These are phyloP conservation scores for Phytophthora fragariaefolia DNA, from an alignment of 352 stramenopile species.

Conservation along the genomic window DNA sequence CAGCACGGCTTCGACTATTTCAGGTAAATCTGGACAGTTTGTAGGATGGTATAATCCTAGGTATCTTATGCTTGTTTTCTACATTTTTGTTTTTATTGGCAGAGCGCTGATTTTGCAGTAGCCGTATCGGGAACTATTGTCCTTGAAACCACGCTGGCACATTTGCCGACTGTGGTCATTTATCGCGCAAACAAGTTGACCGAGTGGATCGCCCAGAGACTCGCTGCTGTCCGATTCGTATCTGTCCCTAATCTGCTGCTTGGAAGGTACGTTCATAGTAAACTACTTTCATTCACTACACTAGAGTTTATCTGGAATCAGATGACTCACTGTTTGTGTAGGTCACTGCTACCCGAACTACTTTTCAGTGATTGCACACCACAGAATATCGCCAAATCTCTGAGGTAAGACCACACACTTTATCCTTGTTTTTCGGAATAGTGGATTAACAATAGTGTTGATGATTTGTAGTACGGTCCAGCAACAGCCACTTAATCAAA, in stretches of 20 bases:
- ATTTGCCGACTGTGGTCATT: slow-evolving; percentile 68
- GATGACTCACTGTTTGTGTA: slow-evolving; percentile 5
- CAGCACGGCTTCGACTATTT: slow-evolving; percentile 36
- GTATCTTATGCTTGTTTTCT: too few species aligned
- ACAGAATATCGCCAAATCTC: slow-evolving; percentile 40
- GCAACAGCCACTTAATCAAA: not conserved
- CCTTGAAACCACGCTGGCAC: slow-evolving; percentile 62
- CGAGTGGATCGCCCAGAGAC: slow-evolving; percentile 51
- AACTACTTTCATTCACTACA: not conserved
- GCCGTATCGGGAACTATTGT: slow-evolving; percentile 80
- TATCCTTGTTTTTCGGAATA: not conserved
- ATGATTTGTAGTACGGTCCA: not conserved
- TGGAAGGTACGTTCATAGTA: slow-evolving; percentile 40
- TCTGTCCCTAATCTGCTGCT: slow-evolving; percentile 78
- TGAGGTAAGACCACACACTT: slow-evolving; percentile 20
- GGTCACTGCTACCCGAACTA: slow-evolving; percentile 63
- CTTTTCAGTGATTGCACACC: slow-evolving; percentile 67
- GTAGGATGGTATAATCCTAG: too few species aligned
- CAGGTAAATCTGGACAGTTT: slow-evolving; percentile 38
- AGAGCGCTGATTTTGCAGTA: slow-evolving; percentile 58
- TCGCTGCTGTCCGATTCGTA: slow-evolving; percentile 75
- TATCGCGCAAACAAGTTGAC: slow-evolving; percentile 76
- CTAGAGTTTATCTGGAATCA: not conserved
- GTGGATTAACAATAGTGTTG: not conserved
- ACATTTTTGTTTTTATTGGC: not conserved